These are phyloP conservation scores for Tetrastigma voinierianum DNA, from an alignment of 164 flowering plant genomes.

Conservation along the genomic window DNA sequence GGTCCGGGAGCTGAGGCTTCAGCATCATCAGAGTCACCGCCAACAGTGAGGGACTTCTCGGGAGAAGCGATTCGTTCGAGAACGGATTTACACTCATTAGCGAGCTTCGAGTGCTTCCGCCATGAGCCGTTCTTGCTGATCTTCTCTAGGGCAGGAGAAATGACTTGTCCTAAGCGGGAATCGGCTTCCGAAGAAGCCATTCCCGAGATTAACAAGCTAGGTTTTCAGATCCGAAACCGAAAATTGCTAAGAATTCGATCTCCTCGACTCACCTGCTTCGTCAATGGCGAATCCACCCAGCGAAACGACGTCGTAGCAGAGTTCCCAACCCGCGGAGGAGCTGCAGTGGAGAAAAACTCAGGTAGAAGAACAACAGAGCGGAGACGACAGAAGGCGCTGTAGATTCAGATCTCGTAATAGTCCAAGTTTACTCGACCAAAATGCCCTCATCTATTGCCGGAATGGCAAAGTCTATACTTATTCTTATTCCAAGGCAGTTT, in stretches of 20 bases:
- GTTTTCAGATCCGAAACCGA: constrained; percentile 26
- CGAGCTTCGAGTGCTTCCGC: constrained; percentile 92
- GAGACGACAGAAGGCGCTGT: constrained; percentile 3
- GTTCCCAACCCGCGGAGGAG: not conserved
- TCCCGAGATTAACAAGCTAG: constrained; percentile 36
- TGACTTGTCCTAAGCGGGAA: constrained; percentile 74
- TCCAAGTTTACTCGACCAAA: constrained; percentile 9
- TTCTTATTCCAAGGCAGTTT: no score
- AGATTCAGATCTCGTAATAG: constrained; percentile 16
- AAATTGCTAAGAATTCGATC: not conserved
- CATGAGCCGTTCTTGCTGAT: constrained; percentile 91
- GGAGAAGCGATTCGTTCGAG: constrained; percentile 50
- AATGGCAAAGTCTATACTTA: no score
- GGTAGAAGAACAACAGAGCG: not conserved
- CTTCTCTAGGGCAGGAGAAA: constrained; percentile 79
- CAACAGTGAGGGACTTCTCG: constrained; percentile 6
- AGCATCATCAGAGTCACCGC: constrained; percentile 27
- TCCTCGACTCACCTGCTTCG: not conserved
- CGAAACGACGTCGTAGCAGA: constrained; percentile 1
- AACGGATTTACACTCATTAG: constrained; percentile 74
- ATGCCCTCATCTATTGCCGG: not conserved
- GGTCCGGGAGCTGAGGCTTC: constrained; percentile 63
- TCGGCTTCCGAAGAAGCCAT: constrained; percentile 99
- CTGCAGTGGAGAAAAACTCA: not conserved
- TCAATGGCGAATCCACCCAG: constrained; percentile 12